Conservation (phyloP, 2,329 filamentous ascomycete species). For the Aspergillus tubingensis region DNA sequence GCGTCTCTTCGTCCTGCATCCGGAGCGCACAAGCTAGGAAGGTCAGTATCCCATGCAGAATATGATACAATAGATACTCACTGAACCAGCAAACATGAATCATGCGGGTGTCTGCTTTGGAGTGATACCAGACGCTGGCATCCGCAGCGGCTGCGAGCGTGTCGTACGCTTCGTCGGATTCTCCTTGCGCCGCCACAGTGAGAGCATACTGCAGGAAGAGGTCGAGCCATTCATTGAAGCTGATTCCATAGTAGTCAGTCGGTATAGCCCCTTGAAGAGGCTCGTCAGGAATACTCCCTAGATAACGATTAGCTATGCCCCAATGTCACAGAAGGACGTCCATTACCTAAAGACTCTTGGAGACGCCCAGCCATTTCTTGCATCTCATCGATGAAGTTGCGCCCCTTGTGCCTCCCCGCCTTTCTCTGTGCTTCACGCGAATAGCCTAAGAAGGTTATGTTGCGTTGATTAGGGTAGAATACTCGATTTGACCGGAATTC, state of each 20-base stretch:
- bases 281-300: constrained; percentile 29
- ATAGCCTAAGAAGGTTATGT: constrained; percentile 54
- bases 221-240: constrained; percentile 83
- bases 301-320: constrained; percentile 16
- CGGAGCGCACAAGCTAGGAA: constrained; percentile 73
- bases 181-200: constrained; percentile 67
- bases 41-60: constrained; percentile 7
- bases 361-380: constrained; percentile 48
- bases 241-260: constrained; percentile 70
- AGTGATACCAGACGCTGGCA: constrained; percentile 79
- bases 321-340: background rate
- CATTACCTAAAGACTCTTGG: constrained; percentile 44
- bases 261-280: constrained; percentile 43
- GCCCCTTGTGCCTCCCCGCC: constrained; percentile 37
- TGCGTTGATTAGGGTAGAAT: constrained; percentile 59
- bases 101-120: constrained; percentile 65
- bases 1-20: constrained; percentile 74
- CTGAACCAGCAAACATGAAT: constrained; percentile 77
- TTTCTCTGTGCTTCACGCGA: constrained; percentile 44
- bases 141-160: constrained; percentile 76
- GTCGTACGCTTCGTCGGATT: constrained; percentile 73
- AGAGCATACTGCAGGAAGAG: constrained; percentile 87
- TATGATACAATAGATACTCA: constrained; percentile 43
- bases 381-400: constrained; percentile 45
- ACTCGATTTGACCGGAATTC: constrained; percentile 62